phyloP scores from a whole-genome alignment of 192 early-diverging fungal species.

The Thoreauomyces humboldtii region DNA sequence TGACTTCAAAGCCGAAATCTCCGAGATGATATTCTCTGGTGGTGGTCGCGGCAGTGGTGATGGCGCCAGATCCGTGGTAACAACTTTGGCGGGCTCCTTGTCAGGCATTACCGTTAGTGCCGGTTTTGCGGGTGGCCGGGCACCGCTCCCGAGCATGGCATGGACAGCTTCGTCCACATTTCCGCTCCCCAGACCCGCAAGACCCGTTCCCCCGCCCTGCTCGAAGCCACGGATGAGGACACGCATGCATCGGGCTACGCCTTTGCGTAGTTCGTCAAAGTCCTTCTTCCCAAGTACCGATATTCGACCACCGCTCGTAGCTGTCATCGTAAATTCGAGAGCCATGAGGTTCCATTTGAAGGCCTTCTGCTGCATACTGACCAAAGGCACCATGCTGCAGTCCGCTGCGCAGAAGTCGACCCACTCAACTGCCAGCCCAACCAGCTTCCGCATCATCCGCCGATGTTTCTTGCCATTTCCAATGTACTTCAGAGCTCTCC shows the following conservation, averaged over 20 bases:
- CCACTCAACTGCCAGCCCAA: conserved; percentile 81
- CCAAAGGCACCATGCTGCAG: conserved; percentile 35
- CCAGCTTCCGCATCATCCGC: conserved; percentile 63
- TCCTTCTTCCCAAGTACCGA: conserved; percentile 66
- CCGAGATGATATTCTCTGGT: not conserved
- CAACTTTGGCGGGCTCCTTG: not conserved
- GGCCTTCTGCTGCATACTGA: conserved; percentile 46
- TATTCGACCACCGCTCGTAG: conserved; percentile 71
- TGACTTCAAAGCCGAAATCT: conserved; percentile 19
- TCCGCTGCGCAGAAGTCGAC: conserved; percentile 82
- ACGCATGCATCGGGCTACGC: conserved; percentile 76
- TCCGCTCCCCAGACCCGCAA: conserved; percentile 4
- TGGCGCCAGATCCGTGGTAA: not conserved
- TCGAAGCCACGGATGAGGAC: conserved; percentile 82
- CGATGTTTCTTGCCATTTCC: conserved; percentile 53
- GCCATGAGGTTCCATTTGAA: conserved; percentile 78
- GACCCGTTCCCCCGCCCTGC: conserved; percentile 17
- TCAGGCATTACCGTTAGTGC: not conserved
- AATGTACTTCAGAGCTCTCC: conserved; percentile 56
- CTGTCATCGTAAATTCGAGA: conserved; percentile 77
- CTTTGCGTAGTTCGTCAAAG: conserved; percentile 65
- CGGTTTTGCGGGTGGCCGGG: not conserved
- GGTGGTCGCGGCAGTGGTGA: not conserved
- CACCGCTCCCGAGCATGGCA: not conserved
- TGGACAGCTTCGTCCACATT: conserved; percentile 14